These are phyloP conservation scores for Phytophthora europaea DNA, from an alignment of 352 stramenopile genomes.

Conservation along the genomic window DNA sequence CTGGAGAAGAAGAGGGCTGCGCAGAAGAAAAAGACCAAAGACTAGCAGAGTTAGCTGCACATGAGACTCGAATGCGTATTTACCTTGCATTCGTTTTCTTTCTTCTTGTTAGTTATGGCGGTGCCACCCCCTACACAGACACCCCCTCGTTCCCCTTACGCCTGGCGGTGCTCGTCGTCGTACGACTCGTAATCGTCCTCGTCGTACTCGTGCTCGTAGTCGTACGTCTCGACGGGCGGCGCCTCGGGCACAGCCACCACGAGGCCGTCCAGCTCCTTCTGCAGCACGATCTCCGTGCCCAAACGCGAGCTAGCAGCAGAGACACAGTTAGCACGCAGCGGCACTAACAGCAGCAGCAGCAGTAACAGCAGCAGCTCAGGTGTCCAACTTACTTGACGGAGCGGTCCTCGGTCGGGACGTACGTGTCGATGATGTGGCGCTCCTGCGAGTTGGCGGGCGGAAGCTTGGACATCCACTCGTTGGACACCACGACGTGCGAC, in stretches of 20 bases:
- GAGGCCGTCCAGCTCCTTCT: conserved; percentile 88
- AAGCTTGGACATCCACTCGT: conserved; percentile 90
- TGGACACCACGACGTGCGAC: conserved; percentile 90
- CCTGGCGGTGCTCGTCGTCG: conserved; percentile 71
- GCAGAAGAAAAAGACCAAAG: conserved; percentile 62
- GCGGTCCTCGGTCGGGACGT: conserved; percentile 85
- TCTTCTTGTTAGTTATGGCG: conserved; percentile 31
- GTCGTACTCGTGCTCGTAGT: conserved; percentile 90
- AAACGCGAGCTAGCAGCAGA: conserved; percentile 72
- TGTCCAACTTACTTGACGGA: conserved; percentile 70
- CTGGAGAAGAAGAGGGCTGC: conserved; percentile 67
- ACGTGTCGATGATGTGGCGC: conserved; percentile 79
- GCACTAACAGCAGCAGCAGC: neutral
- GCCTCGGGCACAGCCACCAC: conserved; percentile 89
- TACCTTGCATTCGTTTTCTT: conserved; percentile 28
- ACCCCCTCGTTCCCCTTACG: conserved; percentile 21
- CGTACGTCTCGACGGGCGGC: conserved; percentile 84
- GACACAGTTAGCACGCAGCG: neutral
- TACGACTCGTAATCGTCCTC: conserved; percentile 82
- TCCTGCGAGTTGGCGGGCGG: conserved; percentile 74
- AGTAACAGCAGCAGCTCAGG: neutral
- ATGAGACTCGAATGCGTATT: conserved; percentile 10
- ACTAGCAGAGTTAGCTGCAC: conserved; percentile 24
- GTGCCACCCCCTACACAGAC: conserved; percentile 5
- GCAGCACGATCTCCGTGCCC: conserved; percentile 89